Conservation (phyloP, 768 basidiomycete species). For the Phaffia australis region DNA sequence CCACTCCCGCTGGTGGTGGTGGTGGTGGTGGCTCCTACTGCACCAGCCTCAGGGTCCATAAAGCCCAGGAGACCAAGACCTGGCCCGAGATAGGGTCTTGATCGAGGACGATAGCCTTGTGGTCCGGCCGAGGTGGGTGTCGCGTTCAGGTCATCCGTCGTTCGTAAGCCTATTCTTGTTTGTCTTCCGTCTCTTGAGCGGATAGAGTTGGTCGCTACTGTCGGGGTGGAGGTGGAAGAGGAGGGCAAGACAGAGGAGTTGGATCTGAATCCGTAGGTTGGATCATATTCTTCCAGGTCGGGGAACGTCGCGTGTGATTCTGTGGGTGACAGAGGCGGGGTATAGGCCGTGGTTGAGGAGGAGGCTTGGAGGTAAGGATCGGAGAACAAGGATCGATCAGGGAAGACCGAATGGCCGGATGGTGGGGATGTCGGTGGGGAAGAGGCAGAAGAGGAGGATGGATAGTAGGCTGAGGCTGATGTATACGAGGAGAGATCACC, state of each 20-base stretch:
- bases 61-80: no score
- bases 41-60: no score
- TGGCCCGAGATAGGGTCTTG: no score
- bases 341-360: conserved; percentile 29
- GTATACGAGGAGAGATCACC: not conserved
- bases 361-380: not conserved
- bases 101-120: no score
- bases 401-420: conserved; percentile 11
- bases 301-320: conserved; percentile 42
- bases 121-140: no score
- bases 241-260: conserved; percentile 39
- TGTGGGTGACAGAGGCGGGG: conserved; percentile 33
- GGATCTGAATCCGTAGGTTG: conserved; percentile 87
- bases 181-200: no score
- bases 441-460: conserved; percentile 17
- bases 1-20: conserved; percentile 47
- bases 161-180: no score
- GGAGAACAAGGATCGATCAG: conserved; percentile 19
- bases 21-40: conserved; percentile 61
- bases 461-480: conserved; percentile 26
- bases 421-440: conserved; percentile 5
- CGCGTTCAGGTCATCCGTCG: no score
- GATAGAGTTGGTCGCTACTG: no score
- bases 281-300: conserved; percentile 80
- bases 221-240: no score